These are phyloP conservation scores for Epichloe uncinata DNA, from an alignment of 2,329 filamentous ascomycete species.

Conservation along the genomic window DNA sequence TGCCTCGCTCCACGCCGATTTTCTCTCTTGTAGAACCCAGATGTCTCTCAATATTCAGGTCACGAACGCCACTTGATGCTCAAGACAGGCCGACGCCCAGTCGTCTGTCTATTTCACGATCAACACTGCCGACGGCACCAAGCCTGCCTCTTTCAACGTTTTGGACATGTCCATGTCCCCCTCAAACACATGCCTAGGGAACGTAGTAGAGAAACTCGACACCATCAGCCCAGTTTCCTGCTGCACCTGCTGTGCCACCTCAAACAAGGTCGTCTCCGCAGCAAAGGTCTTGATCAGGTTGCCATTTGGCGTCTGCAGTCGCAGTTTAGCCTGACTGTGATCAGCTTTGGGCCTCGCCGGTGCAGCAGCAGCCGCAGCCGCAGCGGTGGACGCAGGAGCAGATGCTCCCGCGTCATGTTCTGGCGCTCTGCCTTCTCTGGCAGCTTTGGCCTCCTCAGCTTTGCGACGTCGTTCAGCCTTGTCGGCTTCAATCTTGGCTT, in stretches of 20 bases:
- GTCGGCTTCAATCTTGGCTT: conserved; percentile 88
- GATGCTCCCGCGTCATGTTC: conserved; percentile 27
- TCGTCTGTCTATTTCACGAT: conserved; percentile 48
- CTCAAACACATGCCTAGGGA: conserved; percentile 70
- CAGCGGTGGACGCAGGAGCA: conserved; percentile 15
- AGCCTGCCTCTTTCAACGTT: conserved; percentile 81
- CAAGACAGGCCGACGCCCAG: neutral
- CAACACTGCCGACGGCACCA: conserved; percentile 83
- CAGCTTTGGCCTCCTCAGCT: conserved; percentile 73
- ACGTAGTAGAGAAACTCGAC: conserved; percentile 70
- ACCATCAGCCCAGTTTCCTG: conserved; percentile 58
- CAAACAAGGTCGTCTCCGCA: conserved; percentile 82
- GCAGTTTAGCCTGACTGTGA: conserved; percentile 68
- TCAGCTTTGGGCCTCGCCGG: conserved; percentile 51
- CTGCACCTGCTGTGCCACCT: conserved; percentile 67
- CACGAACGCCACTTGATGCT: neutral
- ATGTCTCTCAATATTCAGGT: neutral
- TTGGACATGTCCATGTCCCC: conserved; percentile 65
- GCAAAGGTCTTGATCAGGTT: conserved; percentile 80
- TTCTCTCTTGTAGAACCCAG: neutral
- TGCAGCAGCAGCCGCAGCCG: conserved; percentile 29
- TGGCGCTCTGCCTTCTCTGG: conserved; percentile 58
- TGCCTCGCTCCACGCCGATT: neutral
- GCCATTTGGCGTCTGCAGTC: conserved; percentile 60
- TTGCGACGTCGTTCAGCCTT: conserved; percentile 80